phyloP scores from a whole-genome alignment of 73 alveolate species.

The Paramecium biaurelia region DNA sequence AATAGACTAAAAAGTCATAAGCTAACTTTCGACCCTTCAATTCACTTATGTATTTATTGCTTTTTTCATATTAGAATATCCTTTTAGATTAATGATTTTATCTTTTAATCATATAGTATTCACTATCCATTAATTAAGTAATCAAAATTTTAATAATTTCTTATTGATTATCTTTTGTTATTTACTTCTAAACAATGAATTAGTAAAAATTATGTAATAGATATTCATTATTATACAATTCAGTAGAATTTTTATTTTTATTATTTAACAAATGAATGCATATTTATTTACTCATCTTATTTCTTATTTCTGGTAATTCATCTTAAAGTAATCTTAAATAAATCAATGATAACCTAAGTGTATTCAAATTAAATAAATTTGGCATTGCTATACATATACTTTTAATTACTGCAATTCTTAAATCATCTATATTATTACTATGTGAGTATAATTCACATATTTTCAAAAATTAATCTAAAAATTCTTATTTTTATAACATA shows the following conservation, averaged over 20 bases:
- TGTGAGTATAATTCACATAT: neutral
- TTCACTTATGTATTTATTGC: slow-evolving; percentile 25
- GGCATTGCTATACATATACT: neutral
- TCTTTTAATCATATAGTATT: slow-evolving; percentile 2
- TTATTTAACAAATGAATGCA: neutral
- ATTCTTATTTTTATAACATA: neutral
- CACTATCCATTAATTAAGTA: slow-evolving; percentile 13
- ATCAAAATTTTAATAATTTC: neutral
- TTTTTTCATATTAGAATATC: slow-evolving; percentile 12
- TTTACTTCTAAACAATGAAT: neutral
- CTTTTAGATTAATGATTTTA: neutral
- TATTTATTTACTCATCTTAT: neutral
- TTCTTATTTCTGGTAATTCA: slow-evolving; percentile 49
- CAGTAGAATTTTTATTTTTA: neutral
- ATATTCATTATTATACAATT: neutral
- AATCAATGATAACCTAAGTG: neutral
- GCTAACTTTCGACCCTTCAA: neutral
- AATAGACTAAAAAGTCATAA: neutral
- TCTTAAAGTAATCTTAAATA: slow-evolving; percentile 10
- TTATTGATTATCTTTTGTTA: neutral
- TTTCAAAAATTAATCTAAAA: neutral
- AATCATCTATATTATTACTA: slow-evolving; percentile 39
- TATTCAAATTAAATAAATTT: neutral
- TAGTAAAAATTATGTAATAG: neutral
- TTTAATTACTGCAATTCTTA: slow-evolving; percentile 43